Evolutionary conservation across 1,284 basidiomycete genomes (phyloP).

Genomic region (Rhodotorula sp.): DNA sequence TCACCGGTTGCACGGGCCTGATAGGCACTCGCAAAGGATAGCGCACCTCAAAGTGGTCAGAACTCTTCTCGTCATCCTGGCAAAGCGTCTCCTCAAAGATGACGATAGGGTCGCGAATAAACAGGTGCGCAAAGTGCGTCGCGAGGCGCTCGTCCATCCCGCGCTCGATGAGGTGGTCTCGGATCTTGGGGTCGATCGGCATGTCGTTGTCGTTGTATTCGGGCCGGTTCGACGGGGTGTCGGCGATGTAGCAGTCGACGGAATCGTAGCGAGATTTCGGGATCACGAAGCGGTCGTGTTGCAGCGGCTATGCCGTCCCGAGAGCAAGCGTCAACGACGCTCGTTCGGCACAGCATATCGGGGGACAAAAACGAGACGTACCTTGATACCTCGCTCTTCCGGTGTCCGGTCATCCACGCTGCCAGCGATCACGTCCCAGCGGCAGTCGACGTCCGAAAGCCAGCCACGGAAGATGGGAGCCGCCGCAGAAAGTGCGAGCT

Average conservation of each 20-base stretch:
- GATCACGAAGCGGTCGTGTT: constrained; percentile 70
- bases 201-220: constrained; percentile 88
- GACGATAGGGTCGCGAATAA: constrained; percentile 96
- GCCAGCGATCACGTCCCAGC: constrained; percentile 97
- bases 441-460: constrained; percentile 92
- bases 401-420: constrained; percentile 95
- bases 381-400: constrained; percentile 86
- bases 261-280: constrained; percentile 97
- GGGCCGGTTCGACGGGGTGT: constrained; percentile 73
- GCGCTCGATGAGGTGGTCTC: constrained; percentile 65
- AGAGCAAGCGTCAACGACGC: neutral
- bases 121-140: constrained; percentile 90
- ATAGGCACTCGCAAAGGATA: too few relatives aligned
- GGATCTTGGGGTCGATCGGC: constrained; percentile 74
- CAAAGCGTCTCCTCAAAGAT: constrained; percentile 91
- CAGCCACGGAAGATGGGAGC: constrained; percentile 93
- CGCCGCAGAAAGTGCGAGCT: constrained; percentile 91
- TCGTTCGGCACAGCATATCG: neutral
- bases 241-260: constrained; percentile 86
- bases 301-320: constrained; percentile 61
- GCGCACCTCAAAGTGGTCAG: constrained; percentile 89
- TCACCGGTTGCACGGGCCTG: too few relatives aligned
- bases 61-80: constrained; percentile 81
- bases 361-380: constrained; percentile 45
- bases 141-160: constrained; percentile 85